A percentile compares a stretch with the other conserved stretches of the same genome.
Evolutionary conservation across 2,329 filamentous ascomycete genomes (phyloP).

Genomic region (Claviceps africana): DNA sequence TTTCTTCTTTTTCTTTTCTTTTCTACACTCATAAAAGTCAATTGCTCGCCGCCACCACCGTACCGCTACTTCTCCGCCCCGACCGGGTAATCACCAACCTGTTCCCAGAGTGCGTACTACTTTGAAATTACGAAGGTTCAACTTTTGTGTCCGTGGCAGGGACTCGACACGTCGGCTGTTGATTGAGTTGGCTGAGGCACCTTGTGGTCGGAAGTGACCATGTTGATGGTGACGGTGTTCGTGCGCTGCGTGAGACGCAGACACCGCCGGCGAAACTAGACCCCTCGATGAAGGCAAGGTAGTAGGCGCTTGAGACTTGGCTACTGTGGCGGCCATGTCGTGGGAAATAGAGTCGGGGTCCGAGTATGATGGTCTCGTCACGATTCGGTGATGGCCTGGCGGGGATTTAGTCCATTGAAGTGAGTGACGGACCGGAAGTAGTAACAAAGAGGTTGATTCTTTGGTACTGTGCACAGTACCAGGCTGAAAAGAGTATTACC

Average conservation of each 20-base stretch:
- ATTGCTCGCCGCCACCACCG: neutral
- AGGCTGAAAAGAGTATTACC: neutral
- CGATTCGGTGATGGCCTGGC: neutral
- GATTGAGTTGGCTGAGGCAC: neutral
- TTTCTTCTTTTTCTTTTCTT: too few relatives aligned
- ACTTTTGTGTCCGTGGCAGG: conserved; percentile 15
- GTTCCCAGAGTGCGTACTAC: conserved; percentile 65
- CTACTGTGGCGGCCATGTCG: conserved; percentile 19
- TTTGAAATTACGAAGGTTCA: conserved; percentile 44
- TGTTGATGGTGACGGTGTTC: neutral
- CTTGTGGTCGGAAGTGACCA: neutral
- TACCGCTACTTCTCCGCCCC: too few relatives aligned
- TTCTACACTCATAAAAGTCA: neutral
- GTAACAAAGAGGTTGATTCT: neutral
- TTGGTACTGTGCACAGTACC: neutral
- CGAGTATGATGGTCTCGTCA: neutral
- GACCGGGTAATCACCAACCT: conserved; percentile 26
- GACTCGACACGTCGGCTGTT: conserved; percentile 6
- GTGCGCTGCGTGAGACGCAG: conserved; percentile 5
- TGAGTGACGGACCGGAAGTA: neutral
- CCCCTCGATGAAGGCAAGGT: conserved; percentile 6
- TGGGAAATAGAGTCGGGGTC: too few relatives aligned
- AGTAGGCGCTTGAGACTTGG: conserved; percentile 15
- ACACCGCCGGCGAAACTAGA: conserved; percentile 7
- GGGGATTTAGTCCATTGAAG: neutral